Evolutionary conservation across 805 yeast genomes (phyloP), one percentile per base, ranked within the genome.

Genomic region (Scheffersomyces ergatensis): DNA sequence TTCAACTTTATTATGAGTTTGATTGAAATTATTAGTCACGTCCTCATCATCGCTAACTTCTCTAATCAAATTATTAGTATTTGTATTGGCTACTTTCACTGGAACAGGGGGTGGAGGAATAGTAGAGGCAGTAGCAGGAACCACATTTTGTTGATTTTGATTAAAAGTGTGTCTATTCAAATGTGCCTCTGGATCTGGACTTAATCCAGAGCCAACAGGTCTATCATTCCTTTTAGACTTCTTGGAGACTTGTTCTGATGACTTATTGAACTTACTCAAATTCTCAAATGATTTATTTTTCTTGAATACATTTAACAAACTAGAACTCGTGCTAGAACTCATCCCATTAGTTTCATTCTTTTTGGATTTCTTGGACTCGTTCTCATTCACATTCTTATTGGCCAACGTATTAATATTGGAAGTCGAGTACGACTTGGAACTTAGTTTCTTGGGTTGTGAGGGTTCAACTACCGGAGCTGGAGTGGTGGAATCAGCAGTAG

Each of bases 351-450:
- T 23, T 11, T 26, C 30, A 14, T 14, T 5, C 13, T 13, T 29
- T 29, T 7, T 5, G 5, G 15, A 29, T 29, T 15, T 29, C 18
- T 29, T 29, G 4, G 32, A 18, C 7, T 32, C 9, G 5, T 32
- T 18, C 6, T 17, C 14, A 15, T n/a, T 29, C 11, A 14, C 15
- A 14, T n/a, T 20, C 4, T 31, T 5, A 12, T 37, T 17, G 15
- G 35, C 31, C 25, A 49, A 40, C 6, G 41, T 35, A 13, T 48
- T 30, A 25, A 63, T 53, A 44, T 63, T 59, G n/a, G 68, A 57
- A 3, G 65, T 54, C 5, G 67, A 59, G 31, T 44, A 55, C 7
- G 69, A 61, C 42, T 59, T 63, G 4, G 62, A 47, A 20, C 47
- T 44, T 25, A 58, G 16, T 37, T 54, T 54, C 16, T 33, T 38